A percentile compares a stretch with the other conserved stretches of the same genome.
Conservation (phyloP, 305 asterid genomes). For the Fraxinus greggii region DNA sequence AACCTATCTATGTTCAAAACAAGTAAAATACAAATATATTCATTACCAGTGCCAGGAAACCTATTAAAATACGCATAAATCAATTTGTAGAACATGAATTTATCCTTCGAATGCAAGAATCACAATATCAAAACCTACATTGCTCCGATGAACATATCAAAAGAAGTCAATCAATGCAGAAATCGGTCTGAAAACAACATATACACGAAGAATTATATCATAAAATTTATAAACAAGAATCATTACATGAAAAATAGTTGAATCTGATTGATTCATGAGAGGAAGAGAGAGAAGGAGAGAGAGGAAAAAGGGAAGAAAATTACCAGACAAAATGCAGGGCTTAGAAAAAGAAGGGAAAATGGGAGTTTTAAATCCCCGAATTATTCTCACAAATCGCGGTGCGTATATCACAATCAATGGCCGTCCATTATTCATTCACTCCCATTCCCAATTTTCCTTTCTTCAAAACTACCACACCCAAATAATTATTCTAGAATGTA, state of each 20-base stretch:
- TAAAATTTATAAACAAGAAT: not conserved
- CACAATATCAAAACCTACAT: not conserved
- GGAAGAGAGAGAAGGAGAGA: not conserved
- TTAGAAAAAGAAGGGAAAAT: constrained; percentile 23
- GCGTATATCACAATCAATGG: constrained; percentile 32
- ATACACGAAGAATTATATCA: not conserved
- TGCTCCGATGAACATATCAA: not conserved
- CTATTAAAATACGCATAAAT: not conserved
- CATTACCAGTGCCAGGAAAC: not conserved
- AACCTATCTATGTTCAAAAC: not conserved
- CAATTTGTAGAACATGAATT: not conserved
- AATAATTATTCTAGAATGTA: not conserved
- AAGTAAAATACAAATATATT: not conserved
- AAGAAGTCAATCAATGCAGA: not conserved
- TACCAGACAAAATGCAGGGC: constrained; percentile 40
- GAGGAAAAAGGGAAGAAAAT: constrained; percentile 5
- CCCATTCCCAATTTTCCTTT: constrained; percentile 6
- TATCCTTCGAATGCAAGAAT: not conserved
- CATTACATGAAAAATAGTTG: not conserved
- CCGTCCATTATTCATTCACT: constrained; percentile 27
- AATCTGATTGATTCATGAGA: not conserved
- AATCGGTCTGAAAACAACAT: not conserved
- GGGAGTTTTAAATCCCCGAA: constrained; percentile 17
- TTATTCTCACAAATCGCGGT: constrained; percentile 29
- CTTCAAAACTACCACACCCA: constrained; percentile 19